Percentiles rank a stretch among this genome's conserved stretches.
Evolutionary conservation across 2,329 filamentous ascomycete species (phyloP).

Genomic region (Biscogniauxia mediterranea): DNA sequence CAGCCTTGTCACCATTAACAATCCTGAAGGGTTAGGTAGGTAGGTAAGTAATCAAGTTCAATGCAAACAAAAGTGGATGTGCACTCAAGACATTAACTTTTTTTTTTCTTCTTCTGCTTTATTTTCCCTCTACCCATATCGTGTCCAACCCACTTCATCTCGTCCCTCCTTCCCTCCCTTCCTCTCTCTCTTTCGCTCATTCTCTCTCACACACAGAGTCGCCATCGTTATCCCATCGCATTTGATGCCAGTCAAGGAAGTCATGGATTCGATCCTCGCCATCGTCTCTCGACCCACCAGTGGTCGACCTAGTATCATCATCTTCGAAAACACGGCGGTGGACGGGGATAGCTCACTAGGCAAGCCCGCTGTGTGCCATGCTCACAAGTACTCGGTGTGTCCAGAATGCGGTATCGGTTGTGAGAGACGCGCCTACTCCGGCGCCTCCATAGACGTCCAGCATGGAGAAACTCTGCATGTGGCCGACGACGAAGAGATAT

Average conservation of each 20-base stretch:
- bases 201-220: no score
- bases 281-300: not conserved
- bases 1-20: no score
- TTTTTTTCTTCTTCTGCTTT: no score
- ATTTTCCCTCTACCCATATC: no score
- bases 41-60: no score
- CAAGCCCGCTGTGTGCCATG: not conserved
- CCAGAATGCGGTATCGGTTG: constrained; percentile 1
- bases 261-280: not conserved
- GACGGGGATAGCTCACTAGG: no score
- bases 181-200: no score
- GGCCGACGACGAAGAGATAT: not conserved
- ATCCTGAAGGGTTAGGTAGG: no score
- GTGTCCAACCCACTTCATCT: no score
- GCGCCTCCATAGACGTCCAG: not conserved
- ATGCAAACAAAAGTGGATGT: no score
- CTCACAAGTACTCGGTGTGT: not conserved
- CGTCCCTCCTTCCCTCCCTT: no score
- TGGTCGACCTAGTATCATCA: not conserved
- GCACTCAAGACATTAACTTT: no score
- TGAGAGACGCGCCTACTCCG: not conserved
- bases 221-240: not conserved
- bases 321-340: not conserved
- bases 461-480: not conserved
- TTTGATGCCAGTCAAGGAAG: not conserved